phyloP scores from a whole-genome alignment of 208 protist species.

The Spongospora subterranea region DNA sequence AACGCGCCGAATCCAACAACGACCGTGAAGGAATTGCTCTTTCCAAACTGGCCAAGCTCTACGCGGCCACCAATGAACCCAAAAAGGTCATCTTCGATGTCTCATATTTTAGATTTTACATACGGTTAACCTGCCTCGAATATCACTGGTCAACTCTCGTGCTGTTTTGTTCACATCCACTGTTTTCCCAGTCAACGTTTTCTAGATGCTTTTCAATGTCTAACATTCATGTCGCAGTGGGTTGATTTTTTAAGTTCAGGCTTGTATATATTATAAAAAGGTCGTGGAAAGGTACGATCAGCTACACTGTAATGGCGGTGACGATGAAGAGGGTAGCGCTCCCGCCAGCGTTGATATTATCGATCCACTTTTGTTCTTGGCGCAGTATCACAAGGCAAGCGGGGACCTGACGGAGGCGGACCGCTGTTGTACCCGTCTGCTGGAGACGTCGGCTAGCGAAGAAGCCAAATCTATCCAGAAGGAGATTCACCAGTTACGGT shows the following conservation, averaged over 20 bases:
- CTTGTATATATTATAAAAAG: constrained; percentile 32
- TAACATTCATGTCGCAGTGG: no score
- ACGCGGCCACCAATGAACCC: neutral
- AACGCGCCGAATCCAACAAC: constrained; percentile 31
- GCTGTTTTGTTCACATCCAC: no score
- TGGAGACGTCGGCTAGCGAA: neutral
- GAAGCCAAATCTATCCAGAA: constrained; percentile 6
- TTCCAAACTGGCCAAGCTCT: constrained; percentile 54
- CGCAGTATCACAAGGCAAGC: neutral
- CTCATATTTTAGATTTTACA: neutral
- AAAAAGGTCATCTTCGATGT: neutral
- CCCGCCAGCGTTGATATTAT: neutral
- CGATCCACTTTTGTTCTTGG: neutral
- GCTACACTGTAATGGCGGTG: neutral
- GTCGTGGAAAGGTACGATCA: neutral
- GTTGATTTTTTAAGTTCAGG: neutral
- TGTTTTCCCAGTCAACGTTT: no score
- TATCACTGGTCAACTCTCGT: no score
- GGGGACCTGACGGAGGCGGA: neutral
- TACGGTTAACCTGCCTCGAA: no score
- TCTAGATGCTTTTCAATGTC: no score
- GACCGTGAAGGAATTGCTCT: constrained; percentile 32
- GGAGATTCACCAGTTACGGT: constrained; percentile 21
- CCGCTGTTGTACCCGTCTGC: neutral
- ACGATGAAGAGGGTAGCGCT: neutral